phyloP scores from a whole-genome alignment of 129 eudicot species.

The Centaurea solstitialis region DNA sequence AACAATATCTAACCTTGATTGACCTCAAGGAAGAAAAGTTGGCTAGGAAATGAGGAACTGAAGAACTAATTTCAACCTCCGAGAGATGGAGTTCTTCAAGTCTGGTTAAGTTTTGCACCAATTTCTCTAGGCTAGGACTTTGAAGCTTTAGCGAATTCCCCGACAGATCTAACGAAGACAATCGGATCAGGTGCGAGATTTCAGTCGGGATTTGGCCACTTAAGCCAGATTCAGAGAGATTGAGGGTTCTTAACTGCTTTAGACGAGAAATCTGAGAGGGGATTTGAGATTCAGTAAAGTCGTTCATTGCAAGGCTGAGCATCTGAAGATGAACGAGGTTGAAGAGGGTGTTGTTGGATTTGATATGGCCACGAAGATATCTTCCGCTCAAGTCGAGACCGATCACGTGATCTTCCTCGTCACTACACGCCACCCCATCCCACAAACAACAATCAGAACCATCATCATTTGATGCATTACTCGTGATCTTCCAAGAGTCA shows the following conservation, averaged over 20 bases:
- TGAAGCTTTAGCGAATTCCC: neutral
- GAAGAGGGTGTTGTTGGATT: too few relatives aligned
- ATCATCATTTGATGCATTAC: too few relatives aligned
- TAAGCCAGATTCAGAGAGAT: neutral
- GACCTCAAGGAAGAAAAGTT: slow-evolving; percentile 3
- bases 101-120: neutral
- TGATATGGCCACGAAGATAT: slow-evolving; percentile 15
- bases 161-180: neutral
- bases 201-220: neutral
- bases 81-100: slow-evolving; percentile 10
- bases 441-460: neutral
- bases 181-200: neutral
- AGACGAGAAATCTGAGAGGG: slow-evolving; percentile 3
- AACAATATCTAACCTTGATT: neutral
- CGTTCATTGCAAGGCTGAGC: slow-evolving; percentile 24
- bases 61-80: neutral
- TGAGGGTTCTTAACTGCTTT: neutral
- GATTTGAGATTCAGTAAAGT: slow-evolving; percentile 25
- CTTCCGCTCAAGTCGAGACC: slow-evolving; percentile 25
- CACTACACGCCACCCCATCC: neutral
- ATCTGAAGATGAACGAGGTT: slow-evolving; percentile 24
- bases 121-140: neutral
- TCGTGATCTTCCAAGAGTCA: neutral
- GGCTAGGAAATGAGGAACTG: neutral
- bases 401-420: slow-evolving; percentile 25